Base-by-base conservation (phyloP, 73 alveolate genomes). In the Diophrys sp. region DNA sequence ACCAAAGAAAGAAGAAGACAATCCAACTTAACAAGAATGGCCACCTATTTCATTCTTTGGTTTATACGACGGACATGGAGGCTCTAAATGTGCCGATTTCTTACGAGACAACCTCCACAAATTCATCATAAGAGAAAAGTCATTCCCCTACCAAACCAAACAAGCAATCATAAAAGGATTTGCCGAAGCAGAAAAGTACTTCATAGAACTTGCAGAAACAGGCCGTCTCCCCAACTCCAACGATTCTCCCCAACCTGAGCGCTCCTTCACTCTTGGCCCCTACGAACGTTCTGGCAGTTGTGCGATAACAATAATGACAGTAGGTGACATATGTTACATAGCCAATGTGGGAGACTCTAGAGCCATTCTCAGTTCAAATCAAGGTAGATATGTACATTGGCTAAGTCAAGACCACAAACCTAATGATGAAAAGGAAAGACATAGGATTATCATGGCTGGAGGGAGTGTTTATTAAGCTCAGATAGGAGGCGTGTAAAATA, bases 311-410 rank as follows among this genome's bases (percentile, higher is more conserved):
- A 79, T 91, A 25, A 44, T 97, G 54, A 77, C 94, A 24, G 96
- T 97, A 14, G 98, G 95, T 34, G 94, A 80, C 67, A 90, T 74
- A 80, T 88, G 96, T 14, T 97, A 94, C 83, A 95, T 97, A 0
- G 98, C 99, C 0, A 97, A 97, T 90, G 96, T 91, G 30, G 99
- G 99, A 11, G 99, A 97, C 84, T 80, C 96, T 33, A 68, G 99
- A 74, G 98, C 98, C 34, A 75, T 97, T 2, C 69, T 96, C 1
- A 87, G 93, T 53, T 79, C 92, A 70, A 66, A 93, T 56, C 67
- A 78, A 82, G 98, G 98, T 2, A 75, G 71, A 55, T 74, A 75
- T 32, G 80, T 92, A 30, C 80, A 66, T 55, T 87, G 82, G 34
- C 84, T 96, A 54, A 84, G 97, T 14, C 83, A 91, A 28, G 99